These are phyloP conservation scores for Fusarium palustre DNA, from an alignment of 2,329 filamentous ascomycete species.

Conservation along the genomic window DNA sequence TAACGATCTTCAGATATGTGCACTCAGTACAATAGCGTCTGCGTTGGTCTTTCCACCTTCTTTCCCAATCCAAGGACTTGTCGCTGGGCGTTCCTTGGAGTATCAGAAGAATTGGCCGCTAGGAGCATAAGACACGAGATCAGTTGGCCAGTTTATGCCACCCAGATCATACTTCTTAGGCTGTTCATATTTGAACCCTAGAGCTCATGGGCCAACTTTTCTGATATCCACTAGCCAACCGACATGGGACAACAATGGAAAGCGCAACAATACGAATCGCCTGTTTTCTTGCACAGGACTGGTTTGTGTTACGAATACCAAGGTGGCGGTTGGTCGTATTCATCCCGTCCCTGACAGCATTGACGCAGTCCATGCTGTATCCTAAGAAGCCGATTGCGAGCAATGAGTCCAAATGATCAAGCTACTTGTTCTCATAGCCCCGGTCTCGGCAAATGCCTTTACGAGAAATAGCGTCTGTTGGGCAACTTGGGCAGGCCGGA, in stretches of 20 bases:
- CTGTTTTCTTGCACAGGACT: constrained; percentile 11
- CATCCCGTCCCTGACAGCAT: constrained; percentile 17
- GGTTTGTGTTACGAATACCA: neutral
- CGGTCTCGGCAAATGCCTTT: constrained; percentile 34
- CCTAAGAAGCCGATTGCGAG: constrained; percentile 13
- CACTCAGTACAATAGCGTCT: constrained; percentile 1
- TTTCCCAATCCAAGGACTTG: constrained; percentile 9
- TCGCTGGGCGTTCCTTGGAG: neutral
- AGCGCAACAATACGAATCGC: constrained; percentile 13
- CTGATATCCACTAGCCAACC: neutral
- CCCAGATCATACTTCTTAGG: too few species aligned
- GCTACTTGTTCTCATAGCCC: constrained; percentile 11
- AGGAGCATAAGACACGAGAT: too few species aligned
- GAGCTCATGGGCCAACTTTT: too few species aligned
- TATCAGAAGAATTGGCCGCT: too few species aligned
- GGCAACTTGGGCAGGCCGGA: constrained; percentile 7
- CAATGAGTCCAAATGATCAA: constrained; percentile 2
- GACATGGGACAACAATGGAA: neutral
- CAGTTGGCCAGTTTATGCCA: too few species aligned
- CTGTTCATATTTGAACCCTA: too few species aligned
- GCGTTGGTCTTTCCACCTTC: constrained; percentile 13
- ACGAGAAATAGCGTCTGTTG: constrained; percentile 28
- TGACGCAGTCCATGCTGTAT: constrained; percentile 13
- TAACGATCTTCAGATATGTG: constrained; percentile 33
- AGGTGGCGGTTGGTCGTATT: neutral